Base-by-base conservation (phyloP, 805 yeast species). In the Cyberlindnera mrakii region DNA sequence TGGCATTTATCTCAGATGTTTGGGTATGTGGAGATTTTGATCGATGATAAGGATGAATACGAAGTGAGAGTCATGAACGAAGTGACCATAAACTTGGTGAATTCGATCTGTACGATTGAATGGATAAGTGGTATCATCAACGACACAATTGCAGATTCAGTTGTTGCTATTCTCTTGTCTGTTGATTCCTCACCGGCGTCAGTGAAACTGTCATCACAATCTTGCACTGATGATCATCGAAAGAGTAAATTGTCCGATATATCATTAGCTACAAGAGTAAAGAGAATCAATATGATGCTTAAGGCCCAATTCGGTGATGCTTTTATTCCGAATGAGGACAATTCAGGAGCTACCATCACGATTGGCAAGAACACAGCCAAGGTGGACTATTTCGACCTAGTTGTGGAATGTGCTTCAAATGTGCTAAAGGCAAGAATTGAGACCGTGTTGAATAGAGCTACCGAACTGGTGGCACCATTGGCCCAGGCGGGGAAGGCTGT, bases 1-100 rank as follows among this genome's bases (percentile, higher is more conserved):
- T 93, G 95, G 89, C 98, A 93, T 59, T 73, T 93, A 44, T 78
- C 82, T 45, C 98, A 90, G 59, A 93, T 93, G 99, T 93, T 91
- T 72, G 98, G 97, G 2, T 77, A 72, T 55, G 75, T 89, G 5
- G 80, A 82, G 36, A 75, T 86, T 2, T 43, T 79, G 3, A 70
- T 70, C 41, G 88, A 81, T 50, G 80, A 77, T 42, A 46, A 52
- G 52, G 69, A 76, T 17, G 75, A 68, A 47, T 68, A 73, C 45
- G 72, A 72, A 18, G 64, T 79, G 30, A 70, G 63, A 44, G 71
- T 85, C n/a, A 82, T 85, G 89, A 78, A 77, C 45, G 76, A 75
- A 32, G 74, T 85, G 31, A 73, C 60, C 46, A 72, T 74, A 53
- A 77, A 71, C 37, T 62, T 78, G 13, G 65, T 65, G 33, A 68